These are phyloP conservation scores for Tagetes patula DNA, from an alignment of 129 eudicot species.

Conservation along the genomic window DNA sequence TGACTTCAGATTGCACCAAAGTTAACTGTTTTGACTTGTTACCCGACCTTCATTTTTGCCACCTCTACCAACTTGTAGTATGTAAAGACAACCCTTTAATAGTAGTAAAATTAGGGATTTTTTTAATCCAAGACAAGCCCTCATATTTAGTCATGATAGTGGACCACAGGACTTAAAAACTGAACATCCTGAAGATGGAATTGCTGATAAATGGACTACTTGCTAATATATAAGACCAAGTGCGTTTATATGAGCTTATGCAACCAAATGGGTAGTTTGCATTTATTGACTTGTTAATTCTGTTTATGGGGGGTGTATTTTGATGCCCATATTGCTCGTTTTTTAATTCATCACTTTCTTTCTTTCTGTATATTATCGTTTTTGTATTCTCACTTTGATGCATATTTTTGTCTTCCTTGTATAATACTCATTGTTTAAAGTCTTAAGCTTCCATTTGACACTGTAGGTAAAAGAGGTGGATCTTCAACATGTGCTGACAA, in stretches of 20 bases:
- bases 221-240: background rate
- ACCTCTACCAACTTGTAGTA: background rate
- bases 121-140: background rate
- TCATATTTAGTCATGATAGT: background rate
- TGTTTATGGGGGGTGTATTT: background rate
- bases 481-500: conserved; percentile 57
- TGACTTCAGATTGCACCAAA: background rate
- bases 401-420: background rate
- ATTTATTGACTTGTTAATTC: background rate
- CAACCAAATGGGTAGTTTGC: background rate
- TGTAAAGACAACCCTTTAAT: background rate
- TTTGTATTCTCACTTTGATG: background rate
- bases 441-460: conserved; percentile 7
- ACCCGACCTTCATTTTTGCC: background rate
- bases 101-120: background rate
- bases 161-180: background rate
- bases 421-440: background rate
- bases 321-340: background rate
- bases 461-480: conserved; percentile 73
- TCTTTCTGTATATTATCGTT: no score
- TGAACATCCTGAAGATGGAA: background rate
- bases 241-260: background rate
- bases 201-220: background rate
- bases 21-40: background rate
- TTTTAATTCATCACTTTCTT: background rate